Base-by-base conservation (phyloP, 1,284 basidiomycete species). In the Phlebopus sp. region DNA sequence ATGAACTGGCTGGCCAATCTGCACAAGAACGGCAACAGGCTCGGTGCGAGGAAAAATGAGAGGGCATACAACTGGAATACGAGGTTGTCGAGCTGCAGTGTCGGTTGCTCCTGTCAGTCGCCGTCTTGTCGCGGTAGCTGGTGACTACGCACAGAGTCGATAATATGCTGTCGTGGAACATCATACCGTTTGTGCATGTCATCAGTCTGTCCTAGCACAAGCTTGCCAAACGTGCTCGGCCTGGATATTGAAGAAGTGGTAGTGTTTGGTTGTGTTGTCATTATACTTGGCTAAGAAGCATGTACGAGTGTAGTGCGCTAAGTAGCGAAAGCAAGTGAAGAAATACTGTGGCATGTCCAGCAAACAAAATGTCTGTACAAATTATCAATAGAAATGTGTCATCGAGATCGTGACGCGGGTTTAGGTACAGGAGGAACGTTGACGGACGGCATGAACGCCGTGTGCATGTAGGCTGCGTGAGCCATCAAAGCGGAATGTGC, bases 91-190 rank as follows among this genome's bases (percentile, higher is more conserved):
- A 89, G 75, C 86, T 90, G 60, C 35, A 51, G 34, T 39, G 31
- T 35, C 37, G 39, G 40, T 27, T 23, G 27, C 42, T 21, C 29
- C 35, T 5, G 42, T 65, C 49, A 66, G 60, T 27, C 50, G 30
- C 37, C 32, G 13, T 30, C 36, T 37, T 44, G 14, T 37, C 23
- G 27, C 23, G 32, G 46, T 30, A 39, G 45, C 25, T 18, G 19
- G 34, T 25, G 21, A 18, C 44, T 43, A 76, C 84, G 59, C 62
- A 86, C 86, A 34, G 86, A 83, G 60, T 77, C 71, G 59, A 90
- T 76, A 68, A 89, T 76, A 67, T 90, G 87, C 67, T 83, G 79
- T 59, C 86, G 76, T 67, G 88, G 86, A 57, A 76, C 81, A 81
- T 86, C 71, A 69, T 79, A 75, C 59, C 78, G 82, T 66, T 72